Evolutionary conservation across 2,329 filamentous ascomycete genomes (phyloP).

Genomic region (Thielaviopsis musarum): DNA sequence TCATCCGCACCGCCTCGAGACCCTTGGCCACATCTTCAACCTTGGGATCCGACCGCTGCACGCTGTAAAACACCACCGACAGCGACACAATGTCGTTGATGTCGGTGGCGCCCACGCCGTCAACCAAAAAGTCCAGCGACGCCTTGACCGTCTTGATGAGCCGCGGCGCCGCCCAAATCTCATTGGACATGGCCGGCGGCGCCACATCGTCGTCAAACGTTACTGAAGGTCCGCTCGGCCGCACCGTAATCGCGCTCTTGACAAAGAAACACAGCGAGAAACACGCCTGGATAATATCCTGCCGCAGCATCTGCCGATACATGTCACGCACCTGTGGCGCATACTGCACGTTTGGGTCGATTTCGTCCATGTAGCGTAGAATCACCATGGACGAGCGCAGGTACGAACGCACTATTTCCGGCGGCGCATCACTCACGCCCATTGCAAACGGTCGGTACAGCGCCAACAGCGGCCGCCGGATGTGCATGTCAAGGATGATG

Average conservation of each 20-base stretch:
- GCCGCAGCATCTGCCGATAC: slow-evolving; percentile 35
- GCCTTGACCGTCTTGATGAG: slow-evolving; percentile 29
- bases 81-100: slow-evolving; percentile 33
- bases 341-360: slow-evolving; percentile 29
- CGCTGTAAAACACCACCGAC: slow-evolving; percentile 30
- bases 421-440: slow-evolving; percentile 31
- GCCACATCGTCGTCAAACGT: slow-evolving; percentile 6
- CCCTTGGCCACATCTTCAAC: slow-evolving; percentile 25
- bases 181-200: slow-evolving; percentile 2
- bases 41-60: slow-evolving; percentile 25
- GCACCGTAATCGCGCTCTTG: slow-evolving; percentile 15
- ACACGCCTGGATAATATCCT: slow-evolving; percentile 37
- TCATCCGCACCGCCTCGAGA: slow-evolving; percentile 27
- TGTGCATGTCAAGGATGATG: slow-evolving; percentile 36
- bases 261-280: slow-evolving; percentile 41
- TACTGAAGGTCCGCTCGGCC: background rate
- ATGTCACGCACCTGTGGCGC: slow-evolving; percentile 33
- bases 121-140: slow-evolving; percentile 28
- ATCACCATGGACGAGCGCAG: slow-evolving; percentile 37
- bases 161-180: slow-evolving; percentile 25
- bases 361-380: slow-evolving; percentile 36
- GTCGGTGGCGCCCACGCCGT: slow-evolving; percentile 31
- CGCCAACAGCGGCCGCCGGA: slow-evolving; percentile 33
- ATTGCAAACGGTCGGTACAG: slow-evolving; percentile 39
- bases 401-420: slow-evolving; percentile 34